Conservation (phyloP, 345 rosid species). For the Arabidopsis suecica region DNA sequence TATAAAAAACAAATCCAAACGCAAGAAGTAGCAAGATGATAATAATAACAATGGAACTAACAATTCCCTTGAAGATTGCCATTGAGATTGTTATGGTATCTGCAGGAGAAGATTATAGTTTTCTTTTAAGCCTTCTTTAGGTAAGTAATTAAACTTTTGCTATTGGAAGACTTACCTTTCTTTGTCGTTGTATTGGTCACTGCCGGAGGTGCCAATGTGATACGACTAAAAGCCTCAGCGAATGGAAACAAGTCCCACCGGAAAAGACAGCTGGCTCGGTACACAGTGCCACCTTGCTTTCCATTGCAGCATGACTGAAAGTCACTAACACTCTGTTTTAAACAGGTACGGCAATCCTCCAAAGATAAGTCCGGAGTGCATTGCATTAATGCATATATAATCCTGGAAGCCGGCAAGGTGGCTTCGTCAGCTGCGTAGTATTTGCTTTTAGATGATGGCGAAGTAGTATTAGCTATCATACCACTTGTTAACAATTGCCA, state of each 20-base stretch:
- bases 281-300: not conserved
- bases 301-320: not conserved
- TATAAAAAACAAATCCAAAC: too few species aligned
- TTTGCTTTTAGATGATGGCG: not conserved
- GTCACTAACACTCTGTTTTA: not conserved
- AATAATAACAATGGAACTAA: too few species aligned
- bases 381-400: slow-evolving; percentile 7
- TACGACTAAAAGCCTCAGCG: not conserved
- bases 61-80: too few species aligned
- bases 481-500: not conserved
- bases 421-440: not conserved
- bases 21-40: too few species aligned
- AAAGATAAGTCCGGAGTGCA: slow-evolving; percentile 11
- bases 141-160: not conserved
- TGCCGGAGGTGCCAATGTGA: not conserved
- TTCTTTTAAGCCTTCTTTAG: too few species aligned
- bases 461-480: not conserved
- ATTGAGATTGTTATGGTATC: too few species aligned
- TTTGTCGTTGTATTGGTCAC: not conserved
- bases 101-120: too few species aligned
- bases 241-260: slow-evolving; percentile 14
- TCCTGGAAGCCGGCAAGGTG: not conserved
- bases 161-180: not conserved
- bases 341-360: not conserved
- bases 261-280: not conserved